These are phyloP conservation scores for Meira nashicola DNA, from an alignment of 1,284 basidiomycete species.

Conservation along the genomic window DNA sequence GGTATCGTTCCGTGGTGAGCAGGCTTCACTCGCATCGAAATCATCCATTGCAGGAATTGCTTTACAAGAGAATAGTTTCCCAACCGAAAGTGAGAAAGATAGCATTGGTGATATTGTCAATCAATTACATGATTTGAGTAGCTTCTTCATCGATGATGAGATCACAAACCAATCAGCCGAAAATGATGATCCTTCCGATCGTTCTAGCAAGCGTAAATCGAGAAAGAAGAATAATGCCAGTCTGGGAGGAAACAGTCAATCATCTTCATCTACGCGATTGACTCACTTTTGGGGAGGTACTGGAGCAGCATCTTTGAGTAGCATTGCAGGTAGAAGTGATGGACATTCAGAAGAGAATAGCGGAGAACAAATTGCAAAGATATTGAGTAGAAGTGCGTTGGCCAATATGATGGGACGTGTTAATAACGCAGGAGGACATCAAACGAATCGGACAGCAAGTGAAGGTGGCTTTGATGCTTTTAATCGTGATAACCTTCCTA, in stretches of 20 bases:
- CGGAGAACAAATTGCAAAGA: slow-evolving; percentile 2
- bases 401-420: too few relatives aligned
- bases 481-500: neutral
- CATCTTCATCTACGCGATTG: too few relatives aligned
- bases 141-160: slow-evolving; percentile 45
- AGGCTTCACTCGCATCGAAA: neutral
- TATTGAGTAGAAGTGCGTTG: slow-evolving; percentile 2
- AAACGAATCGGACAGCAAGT: too few relatives aligned
- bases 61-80: slow-evolving; percentile 5
- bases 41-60: slow-evolving; percentile 17
- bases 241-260: too few relatives aligned
- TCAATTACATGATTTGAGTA: slow-evolving; percentile 48
- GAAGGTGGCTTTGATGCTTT: neutral
- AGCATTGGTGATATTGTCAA: slow-evolving; percentile 42
- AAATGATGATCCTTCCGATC: neutral
- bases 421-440: too few relatives aligned
- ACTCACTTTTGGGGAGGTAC: too few relatives aligned
- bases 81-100: neutral
- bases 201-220: too few relatives aligned
- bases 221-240: too few relatives aligned
- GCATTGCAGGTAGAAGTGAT: too few relatives aligned
- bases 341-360: too few relatives aligned
- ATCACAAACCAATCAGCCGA: neutral
- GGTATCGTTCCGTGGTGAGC: too few relatives aligned
- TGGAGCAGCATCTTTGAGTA: too few relatives aligned